phyloP scores from a whole-genome alignment of 2,329 filamentous ascomycete genomes.

The Colletotrichum brevisporum region DNA sequence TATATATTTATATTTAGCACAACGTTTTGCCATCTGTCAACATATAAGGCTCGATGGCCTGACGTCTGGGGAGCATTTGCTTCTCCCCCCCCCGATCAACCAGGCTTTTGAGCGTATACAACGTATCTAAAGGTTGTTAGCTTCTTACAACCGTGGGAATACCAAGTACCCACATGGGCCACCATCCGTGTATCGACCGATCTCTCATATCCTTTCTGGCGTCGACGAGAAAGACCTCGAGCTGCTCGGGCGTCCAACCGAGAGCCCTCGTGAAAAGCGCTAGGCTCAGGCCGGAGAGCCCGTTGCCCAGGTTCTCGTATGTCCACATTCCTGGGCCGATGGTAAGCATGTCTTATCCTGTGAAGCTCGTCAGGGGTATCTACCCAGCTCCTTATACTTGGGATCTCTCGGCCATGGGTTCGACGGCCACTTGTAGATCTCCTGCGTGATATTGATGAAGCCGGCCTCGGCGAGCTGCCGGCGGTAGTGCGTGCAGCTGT shows the following conservation, averaged over 20 bases:
- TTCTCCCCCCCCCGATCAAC: neutral
- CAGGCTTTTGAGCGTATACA: neutral
- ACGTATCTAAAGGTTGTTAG: neutral
- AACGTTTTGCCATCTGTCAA: too few relatives aligned
- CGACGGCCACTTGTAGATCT: slow-evolving; percentile 63
- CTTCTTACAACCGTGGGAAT: neutral
- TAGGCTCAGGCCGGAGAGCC: slow-evolving; percentile 53
- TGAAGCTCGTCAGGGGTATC: neutral
- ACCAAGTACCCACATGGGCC: slow-evolving; percentile 51
- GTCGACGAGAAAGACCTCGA: slow-evolving; percentile 51
- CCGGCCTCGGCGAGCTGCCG: slow-evolving; percentile 64
- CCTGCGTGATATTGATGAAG: slow-evolving; percentile 65
- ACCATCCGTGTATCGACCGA: slow-evolving; percentile 53
- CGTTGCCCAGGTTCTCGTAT: slow-evolving; percentile 51
- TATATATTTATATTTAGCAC: too few relatives aligned
- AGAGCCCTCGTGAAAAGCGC: slow-evolving; percentile 52
- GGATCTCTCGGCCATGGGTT: slow-evolving; percentile 67
- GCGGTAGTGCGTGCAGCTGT: slow-evolving; percentile 48
- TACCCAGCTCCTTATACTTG: slow-evolving; percentile 66
- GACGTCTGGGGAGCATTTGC: too few relatives aligned
- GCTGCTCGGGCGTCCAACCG: slow-evolving; percentile 51
- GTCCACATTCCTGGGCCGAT: slow-evolving; percentile 43
- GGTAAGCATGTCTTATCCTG: too few relatives aligned
- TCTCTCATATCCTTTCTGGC: slow-evolving; percentile 52
- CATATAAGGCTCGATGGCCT: too few relatives aligned